Conservation (phyloP, 2,329 filamentous ascomycete genomes). For the Hypoxylon sp. region DNA sequence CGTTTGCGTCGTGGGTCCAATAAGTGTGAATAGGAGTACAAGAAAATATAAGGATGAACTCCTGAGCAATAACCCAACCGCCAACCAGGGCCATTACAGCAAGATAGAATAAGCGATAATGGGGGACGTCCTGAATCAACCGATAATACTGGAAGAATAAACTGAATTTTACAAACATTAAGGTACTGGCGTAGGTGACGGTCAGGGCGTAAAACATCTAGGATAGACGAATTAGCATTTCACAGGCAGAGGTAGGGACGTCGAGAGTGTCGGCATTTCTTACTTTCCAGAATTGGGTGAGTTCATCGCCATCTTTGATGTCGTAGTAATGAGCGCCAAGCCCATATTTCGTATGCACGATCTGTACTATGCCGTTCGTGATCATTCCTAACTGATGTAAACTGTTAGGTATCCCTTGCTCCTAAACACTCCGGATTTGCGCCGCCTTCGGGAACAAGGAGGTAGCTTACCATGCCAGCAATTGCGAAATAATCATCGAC, state of each 20-base stretch:
- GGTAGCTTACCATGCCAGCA: slow-evolving; percentile 39
- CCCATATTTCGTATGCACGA: slow-evolving; percentile 38
- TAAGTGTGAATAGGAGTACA: slow-evolving; percentile 39
- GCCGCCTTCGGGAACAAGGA: too few relatives aligned
- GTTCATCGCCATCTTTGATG: slow-evolving; percentile 10
- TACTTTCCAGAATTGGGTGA: slow-evolving; percentile 39
- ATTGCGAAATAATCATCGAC: slow-evolving; percentile 42
- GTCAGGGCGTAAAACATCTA: slow-evolving; percentile 43
- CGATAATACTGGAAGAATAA: slow-evolving; percentile 50
- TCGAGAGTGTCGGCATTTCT: slow-evolving; percentile 7
- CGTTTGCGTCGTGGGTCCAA: slow-evolving; percentile 26
- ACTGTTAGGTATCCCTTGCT: slow-evolving; percentile 18
- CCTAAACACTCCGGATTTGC: not conserved
- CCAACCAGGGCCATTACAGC: slow-evolving; percentile 36
- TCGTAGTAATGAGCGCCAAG: slow-evolving; percentile 41
- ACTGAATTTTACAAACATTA: slow-evolving; percentile 46
- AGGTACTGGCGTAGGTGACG: slow-evolving; percentile 42
- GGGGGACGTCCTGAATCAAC: slow-evolving; percentile 43
- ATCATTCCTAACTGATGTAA: slow-evolving; percentile 31
- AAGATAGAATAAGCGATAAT: slow-evolving; percentile 42
- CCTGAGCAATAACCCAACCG: slow-evolving; percentile 43
- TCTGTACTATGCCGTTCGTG: slow-evolving; percentile 38
- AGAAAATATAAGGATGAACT: slow-evolving; percentile 44
- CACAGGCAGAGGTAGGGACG: not conserved
- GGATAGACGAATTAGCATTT: slow-evolving; percentile 22